These are phyloP conservation scores for Rehmannia glutinosa DNA, from an alignment of 257 asterid species.

Conservation along the genomic window DNA sequence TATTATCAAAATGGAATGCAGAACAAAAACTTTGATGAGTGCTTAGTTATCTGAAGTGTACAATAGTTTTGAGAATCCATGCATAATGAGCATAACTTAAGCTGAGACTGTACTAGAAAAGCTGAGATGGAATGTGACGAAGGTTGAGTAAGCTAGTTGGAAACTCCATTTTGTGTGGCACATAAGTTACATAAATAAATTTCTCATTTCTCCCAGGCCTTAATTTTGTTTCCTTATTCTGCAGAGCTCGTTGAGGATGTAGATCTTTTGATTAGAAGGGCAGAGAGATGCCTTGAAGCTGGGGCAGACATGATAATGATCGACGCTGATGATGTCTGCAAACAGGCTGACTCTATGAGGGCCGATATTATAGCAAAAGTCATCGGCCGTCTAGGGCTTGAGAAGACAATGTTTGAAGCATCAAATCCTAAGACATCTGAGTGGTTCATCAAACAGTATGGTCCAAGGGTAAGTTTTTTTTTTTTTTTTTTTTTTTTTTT, in stretches of 20 bases:
- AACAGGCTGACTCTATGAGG: slow-evolving; percentile 61
- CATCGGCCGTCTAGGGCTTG: slow-evolving; percentile 81
- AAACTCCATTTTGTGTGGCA: background rate
- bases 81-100: too few species aligned
- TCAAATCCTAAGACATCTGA: slow-evolving; percentile 70
- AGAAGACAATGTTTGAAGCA: slow-evolving; percentile 93
- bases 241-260: slow-evolving; percentile 92
- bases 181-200: too few species aligned
- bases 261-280: slow-evolving; percentile 72
- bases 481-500: background rate
- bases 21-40: too few species aligned
- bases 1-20: too few species aligned
- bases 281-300: slow-evolving; percentile 98
- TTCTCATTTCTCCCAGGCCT: too few species aligned
- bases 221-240: slow-evolving; percentile 13
- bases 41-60: too few species aligned
- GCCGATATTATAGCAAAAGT: slow-evolving; percentile 84
- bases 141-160: background rate
- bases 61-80: too few species aligned
- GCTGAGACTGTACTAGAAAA: too few species aligned
- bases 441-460: slow-evolving; percentile 91
- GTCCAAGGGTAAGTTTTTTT: slow-evolving; percentile 57
- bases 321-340: slow-evolving; percentile 76
- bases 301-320: slow-evolving; percentile 98
- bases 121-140: too few species aligned